Base-by-base conservation (phyloP, 75 land plant species). In the Pseudotsuga menziesii region DNA sequence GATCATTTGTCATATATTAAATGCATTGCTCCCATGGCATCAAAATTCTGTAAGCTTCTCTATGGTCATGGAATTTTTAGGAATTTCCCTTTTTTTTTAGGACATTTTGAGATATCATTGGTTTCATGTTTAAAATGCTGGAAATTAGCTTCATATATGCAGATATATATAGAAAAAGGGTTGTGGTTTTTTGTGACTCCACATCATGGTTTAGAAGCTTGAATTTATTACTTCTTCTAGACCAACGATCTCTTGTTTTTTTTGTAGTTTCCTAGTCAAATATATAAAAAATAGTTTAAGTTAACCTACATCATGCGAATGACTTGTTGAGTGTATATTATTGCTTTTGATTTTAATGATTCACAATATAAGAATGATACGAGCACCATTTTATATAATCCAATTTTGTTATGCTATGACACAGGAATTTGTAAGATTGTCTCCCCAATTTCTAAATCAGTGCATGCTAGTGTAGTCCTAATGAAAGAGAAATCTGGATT, bases 381-480 rank as follows among this genome's bases (percentile, higher is more conserved):
- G 4, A 2, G 12, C 25, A 69, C 41, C 25, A 36, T 8, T 69
- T 69, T 69, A 41, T 41, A 20, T 69, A 39, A 4, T 69, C 11
- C 17, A 69, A 20, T 41, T 69, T 41, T 44, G 20, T 25, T 69
- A 0, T 39, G 52, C 72, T 52, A n/a, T 27, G 39, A 57, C 79
- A 76, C 76, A 94, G 98, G 98, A 17, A 87, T 94, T 23, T 92
- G 94, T 84, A 94, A 94, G 80, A 94, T 94, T 74, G 69, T 94
- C 75, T 89, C 98, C 9, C 98, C 98, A 29, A 41, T 92, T 56
- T 78, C 73, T 79, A 84, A 93, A 66, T 72, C 85, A 56, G 93
- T 94, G 36, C 91, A 94, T 76, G 98, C 98, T 83, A 93, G 98
- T 36, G 83, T 80, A 55, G 98, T 94, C 8, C 82, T 94, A 60